Conservation (phyloP, 2,329 filamentous ascomycete species). For the Sporothrix brunneoviolacea region DNA sequence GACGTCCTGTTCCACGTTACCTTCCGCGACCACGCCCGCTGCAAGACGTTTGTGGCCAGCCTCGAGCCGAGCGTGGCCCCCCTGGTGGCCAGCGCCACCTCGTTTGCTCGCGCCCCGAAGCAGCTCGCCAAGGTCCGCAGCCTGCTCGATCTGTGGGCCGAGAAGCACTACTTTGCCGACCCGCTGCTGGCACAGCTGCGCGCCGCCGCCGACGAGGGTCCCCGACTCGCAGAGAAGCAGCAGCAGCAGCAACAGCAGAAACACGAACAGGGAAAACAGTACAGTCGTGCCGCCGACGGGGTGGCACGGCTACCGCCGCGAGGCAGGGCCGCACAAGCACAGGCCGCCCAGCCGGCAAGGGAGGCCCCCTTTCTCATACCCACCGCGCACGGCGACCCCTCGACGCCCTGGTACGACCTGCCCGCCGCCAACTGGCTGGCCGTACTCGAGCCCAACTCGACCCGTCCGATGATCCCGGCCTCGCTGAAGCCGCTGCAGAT, state of each 20-base stretch:
- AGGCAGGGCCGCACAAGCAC: too few species aligned
- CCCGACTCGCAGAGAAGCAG: conserved; percentile 21
- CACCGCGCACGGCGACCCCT: conserved; percentile 66
- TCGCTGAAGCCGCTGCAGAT: conserved; percentile 68
- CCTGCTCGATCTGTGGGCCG: conserved; percentile 65
- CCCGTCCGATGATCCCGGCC: conserved; percentile 63
- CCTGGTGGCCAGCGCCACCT: conserved; percentile 53
- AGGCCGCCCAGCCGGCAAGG: too few species aligned
- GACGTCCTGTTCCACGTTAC: conserved; percentile 69
- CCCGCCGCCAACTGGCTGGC: conserved; percentile 77
- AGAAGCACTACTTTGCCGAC: conserved; percentile 52
- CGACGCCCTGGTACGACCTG: conserved; percentile 71
- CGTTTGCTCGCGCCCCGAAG: conserved; percentile 55
- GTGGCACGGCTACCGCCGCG: too few species aligned
- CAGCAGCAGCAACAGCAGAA: conserved; percentile 20
- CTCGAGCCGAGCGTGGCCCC: conserved; percentile 54
- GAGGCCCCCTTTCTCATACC: conserved; percentile 65
- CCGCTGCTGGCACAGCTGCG: conserved; percentile 52
- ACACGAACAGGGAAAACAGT: background rate
- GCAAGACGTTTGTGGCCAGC: conserved; percentile 43
- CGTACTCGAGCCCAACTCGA: conserved; percentile 69
- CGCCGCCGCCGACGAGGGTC: conserved; percentile 41
- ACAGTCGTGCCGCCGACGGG: too few species aligned
- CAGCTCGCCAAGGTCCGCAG: conserved; percentile 58
- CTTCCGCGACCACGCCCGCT: conserved; percentile 38